phyloP scores from a whole-genome alignment of 2,329 filamentous ascomycete species.

The Bipolaris bicolor region DNA sequence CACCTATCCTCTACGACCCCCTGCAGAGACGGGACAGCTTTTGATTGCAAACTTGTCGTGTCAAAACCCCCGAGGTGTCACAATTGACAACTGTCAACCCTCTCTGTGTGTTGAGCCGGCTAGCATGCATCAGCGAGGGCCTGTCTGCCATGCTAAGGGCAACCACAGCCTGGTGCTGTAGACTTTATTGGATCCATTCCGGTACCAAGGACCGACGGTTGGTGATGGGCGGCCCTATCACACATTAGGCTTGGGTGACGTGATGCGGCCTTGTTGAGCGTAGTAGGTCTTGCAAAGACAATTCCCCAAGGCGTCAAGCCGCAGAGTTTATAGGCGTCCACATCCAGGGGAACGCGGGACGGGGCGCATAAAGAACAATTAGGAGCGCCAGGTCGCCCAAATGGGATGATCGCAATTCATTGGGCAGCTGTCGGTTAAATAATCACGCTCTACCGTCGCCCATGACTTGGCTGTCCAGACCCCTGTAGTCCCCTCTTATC shows the following conservation, averaged over 20 bases:
- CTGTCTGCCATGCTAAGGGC: not conserved
- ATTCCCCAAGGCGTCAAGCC: too few species aligned
- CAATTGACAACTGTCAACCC: not conserved
- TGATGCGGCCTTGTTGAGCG: not conserved
- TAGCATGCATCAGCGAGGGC: not conserved
- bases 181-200: not conserved
- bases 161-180: not conserved
- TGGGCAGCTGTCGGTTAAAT: constrained; percentile 15
- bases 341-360: not conserved
- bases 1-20: too few species aligned
- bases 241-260: not conserved
- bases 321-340: too few species aligned
- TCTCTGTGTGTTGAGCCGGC: not conserved
- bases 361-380: not conserved
- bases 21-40: not conserved
- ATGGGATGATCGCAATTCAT: constrained; percentile 4
- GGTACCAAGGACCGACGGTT: not conserved
- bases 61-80: constrained; percentile 4
- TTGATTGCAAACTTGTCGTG: not conserved
- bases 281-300: not conserved
- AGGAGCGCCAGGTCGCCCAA: constrained; percentile 4
- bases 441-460: constrained; percentile 11
- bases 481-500: constrained; percentile 13
- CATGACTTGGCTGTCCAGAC: constrained; percentile 8
- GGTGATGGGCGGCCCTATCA: constrained; percentile 1